phyloP scores from a whole-genome alignment of 345 rosid species.

The Fremontodendron californicum region DNA sequence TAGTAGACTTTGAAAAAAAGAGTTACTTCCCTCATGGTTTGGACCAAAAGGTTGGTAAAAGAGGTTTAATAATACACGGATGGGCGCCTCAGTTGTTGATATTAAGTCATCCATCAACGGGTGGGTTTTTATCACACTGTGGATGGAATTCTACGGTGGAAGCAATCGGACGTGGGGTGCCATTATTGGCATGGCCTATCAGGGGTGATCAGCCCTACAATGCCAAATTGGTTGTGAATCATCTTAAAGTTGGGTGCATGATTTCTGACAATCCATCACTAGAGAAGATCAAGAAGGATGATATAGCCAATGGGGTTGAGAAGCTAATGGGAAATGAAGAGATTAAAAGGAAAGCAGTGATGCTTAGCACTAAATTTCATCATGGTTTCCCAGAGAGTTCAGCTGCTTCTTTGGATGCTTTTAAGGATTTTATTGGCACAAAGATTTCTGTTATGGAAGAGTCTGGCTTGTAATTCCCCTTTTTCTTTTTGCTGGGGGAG shows the following conservation, averaged over 20 bases:
- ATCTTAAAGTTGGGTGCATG: conserved; percentile 33
- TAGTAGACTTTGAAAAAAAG: not conserved
- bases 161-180: conserved; percentile 45
- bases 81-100: conserved; percentile 24
- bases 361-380: conserved; percentile 17
- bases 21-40: conserved; percentile 21
- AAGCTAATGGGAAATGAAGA: conserved; percentile 25
- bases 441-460: not conserved
- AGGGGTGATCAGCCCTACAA: conserved; percentile 51
- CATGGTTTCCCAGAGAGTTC: conserved; percentile 23
- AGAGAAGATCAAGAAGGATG: conserved; percentile 21
- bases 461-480: not conserved
- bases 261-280: conserved; percentile 24
- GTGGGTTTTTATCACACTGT: conserved; percentile 50
- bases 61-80: conserved; percentile 16
- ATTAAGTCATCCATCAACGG: conserved; percentile 29
- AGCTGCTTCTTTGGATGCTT: conserved; percentile 23
- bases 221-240: conserved; percentile 36
- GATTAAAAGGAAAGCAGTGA: conserved; percentile 16
- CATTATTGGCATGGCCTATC: conserved; percentile 47
- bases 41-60: conserved; percentile 9
- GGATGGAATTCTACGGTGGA: conserved; percentile 60
- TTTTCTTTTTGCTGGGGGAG: not conserved
- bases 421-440: not conserved
- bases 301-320: conserved; percentile 27